Base-by-base conservation (phyloP, 2,329 filamentous ascomycete species). In the Colletotrichum tropicale region DNA sequence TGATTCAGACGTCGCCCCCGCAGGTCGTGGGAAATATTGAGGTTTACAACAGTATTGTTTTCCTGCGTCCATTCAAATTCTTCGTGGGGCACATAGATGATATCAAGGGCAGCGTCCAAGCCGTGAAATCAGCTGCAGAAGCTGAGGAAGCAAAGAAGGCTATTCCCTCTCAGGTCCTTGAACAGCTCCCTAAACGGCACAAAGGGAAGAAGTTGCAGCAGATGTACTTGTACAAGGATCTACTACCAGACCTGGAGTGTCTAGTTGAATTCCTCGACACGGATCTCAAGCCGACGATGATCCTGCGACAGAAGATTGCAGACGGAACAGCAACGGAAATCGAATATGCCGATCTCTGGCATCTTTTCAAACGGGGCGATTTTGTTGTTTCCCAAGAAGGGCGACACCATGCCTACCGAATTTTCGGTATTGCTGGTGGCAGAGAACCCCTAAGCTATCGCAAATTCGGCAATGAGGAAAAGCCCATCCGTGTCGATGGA, bases 261-360 rank as follows among this genome's bases (percentile, higher is more conserved):
- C 71, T 78, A 2, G 64, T 78, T 15, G n/a, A 76, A 3, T 77
- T 78, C 21, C 28, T 78, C 21, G 77, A 78, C 28, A 55, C 32
- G 6, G 74, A 77, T 26, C 65, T 78, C 2, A 58, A 66, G 26
- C 58, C 76, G 2, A 75, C 68, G 5, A 73, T 75, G n/a, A 36
- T 73, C 6, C 34, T 78, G 6, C 70, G 77, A 6, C 18, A 62
- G 58, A 5, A 7, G 4, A 71, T 78, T 26, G 21, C 26, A 10
- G 55, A 77, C 6, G 76, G 76, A 10, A 75, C 67, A 16, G 64
- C 66, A 3, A 55, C 28, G 1, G 74, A 70, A 12, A 77, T 78
- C 24, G 67, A 69, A 34, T 78, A 75, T 16, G 60, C 38, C 4
- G 77, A 78, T 30, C 61, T 78, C 15, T 77, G 77, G 76, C 77